Percentiles rank a stretch among this genome's conserved stretches.
phyloP scores from a whole-genome alignment of 2,329 filamentous ascomycete genomes.

The Neofusicoccum cordaticola region DNA sequence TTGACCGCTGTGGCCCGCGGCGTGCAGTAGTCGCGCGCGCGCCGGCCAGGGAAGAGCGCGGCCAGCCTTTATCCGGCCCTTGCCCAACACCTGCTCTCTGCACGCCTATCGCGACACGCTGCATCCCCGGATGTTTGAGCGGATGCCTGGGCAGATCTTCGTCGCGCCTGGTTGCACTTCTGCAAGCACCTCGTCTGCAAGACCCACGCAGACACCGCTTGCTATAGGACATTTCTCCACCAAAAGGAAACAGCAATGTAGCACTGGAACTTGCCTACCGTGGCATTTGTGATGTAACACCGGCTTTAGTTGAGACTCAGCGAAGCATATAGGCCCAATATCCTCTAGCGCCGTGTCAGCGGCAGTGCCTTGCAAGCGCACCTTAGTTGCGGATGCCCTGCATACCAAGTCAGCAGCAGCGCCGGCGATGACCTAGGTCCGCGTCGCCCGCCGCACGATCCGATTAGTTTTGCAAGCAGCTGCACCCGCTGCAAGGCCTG shows the following conservation, averaged over 20 bases:
- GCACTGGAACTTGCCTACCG: constrained; percentile 4
- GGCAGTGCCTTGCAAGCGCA: constrained; percentile 12
- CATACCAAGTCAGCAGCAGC: constrained; percentile 11
- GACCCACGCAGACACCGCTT: not conserved
- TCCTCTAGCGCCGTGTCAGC: constrained; percentile 12
- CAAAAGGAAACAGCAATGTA: constrained; percentile 4
- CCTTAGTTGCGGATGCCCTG: constrained; percentile 11
- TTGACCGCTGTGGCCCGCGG: constrained; percentile 6
- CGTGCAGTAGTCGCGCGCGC: constrained; percentile 4
- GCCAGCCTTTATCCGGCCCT: not conserved
- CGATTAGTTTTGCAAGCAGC: constrained; percentile 3
- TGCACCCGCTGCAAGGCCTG: not conserved
- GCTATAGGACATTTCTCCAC: not conserved
- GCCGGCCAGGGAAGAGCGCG: constrained; percentile 1
- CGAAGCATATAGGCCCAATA: constrained; percentile 15
- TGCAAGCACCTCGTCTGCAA: constrained; percentile 7
- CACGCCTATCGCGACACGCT: constrained; percentile 2
- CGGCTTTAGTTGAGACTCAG: constrained; percentile 6
- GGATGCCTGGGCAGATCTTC: constrained; percentile 14
- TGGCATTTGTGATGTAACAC: constrained; percentile 11
- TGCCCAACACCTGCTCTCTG: constrained; percentile 7
- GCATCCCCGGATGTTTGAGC: constrained; percentile 12
- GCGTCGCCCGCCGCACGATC: constrained; percentile 2
- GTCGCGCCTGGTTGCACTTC: constrained; percentile 10
- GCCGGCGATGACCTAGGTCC: constrained; percentile 4